Conservation (phyloP, 2,329 filamentous ascomycete genomes). For the Fusarium longipes region DNA sequence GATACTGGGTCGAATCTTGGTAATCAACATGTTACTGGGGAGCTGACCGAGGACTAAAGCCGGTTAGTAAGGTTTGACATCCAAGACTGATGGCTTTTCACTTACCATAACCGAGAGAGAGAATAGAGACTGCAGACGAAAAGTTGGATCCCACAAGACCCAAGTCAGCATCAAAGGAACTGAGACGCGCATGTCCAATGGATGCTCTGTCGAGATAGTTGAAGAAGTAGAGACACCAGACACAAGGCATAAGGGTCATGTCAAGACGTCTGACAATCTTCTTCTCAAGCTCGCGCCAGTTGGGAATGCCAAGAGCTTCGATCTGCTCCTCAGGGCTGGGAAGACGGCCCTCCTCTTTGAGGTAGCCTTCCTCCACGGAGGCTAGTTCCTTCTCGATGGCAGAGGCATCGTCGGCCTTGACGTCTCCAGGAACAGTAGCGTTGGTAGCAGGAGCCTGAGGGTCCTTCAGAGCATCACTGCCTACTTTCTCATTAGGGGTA, state of each 20-base stretch:
- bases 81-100: rapidly evolving
- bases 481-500: background rate
- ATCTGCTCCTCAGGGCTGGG: slow-evolving; percentile 21
- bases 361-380: slow-evolving; percentile 5
- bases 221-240: slow-evolving; percentile 26
- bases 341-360: slow-evolving; percentile 9
- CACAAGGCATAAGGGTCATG: slow-evolving; percentile 21
- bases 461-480: slow-evolving; percentile 1
- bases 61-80: background rate
- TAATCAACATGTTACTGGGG: slow-evolving; percentile 22
- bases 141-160: slow-evolving; percentile 9
- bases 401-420: background rate
- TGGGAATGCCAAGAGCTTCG: slow-evolving; percentile 6
- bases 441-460: background rate
- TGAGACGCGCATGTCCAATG: slow-evolving; percentile 5
- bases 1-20: slow-evolving; percentile 12
- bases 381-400: slow-evolving; percentile 11
- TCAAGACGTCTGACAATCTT: slow-evolving; percentile 22
- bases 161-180: slow-evolving; percentile 2
- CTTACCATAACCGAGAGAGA: slow-evolving; percentile 21
- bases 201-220: slow-evolving; percentile 26
- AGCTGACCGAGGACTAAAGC: slow-evolving; percentile 12
- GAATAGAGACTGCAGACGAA: slow-evolving; percentile 19
- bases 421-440: background rate
- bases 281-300: slow-evolving; percentile 23